phyloP scores from a whole-genome alignment of 257 asterid genomes.

The Linderniella brevidens region DNA sequence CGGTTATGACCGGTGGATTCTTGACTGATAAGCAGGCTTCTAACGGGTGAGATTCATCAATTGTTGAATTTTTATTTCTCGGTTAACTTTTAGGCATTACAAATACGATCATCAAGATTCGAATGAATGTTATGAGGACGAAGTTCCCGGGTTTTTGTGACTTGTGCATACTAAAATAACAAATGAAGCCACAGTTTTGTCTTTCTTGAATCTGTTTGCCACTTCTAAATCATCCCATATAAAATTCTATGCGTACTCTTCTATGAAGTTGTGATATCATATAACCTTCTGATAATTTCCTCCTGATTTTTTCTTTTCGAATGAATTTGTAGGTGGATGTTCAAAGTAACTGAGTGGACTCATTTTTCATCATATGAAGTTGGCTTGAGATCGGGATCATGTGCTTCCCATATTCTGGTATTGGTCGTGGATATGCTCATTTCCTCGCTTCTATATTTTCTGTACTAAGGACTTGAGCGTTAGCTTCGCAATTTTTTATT shows the following conservation, averaged over 20 bases:
- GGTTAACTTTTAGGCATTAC: background rate
- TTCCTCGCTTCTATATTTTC: background rate
- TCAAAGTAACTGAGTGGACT: constrained; percentile 95
- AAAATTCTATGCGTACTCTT: too few species aligned
- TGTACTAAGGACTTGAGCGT: background rate
- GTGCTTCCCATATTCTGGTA: constrained; percentile 94
- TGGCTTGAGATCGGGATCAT: constrained; percentile 89
- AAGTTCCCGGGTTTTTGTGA: too few species aligned
- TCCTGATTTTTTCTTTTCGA: constrained; percentile 2
- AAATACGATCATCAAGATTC: too few species aligned
- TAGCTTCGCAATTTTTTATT: background rate
- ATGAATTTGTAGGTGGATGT: constrained; percentile 70
- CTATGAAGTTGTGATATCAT: too few species aligned
- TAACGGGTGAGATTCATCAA: constrained; percentile 43
- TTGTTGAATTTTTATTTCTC: background rate
- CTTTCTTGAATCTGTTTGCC: too few species aligned
- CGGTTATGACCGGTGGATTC: constrained; percentile 96
- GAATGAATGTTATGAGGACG: too few species aligned
- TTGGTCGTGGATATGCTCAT: constrained; percentile 5
- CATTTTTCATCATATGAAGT: constrained; percentile 88
- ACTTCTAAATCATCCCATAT: too few species aligned
- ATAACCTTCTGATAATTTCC: background rate
- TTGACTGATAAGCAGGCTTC: constrained; percentile 96
- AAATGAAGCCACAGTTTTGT: too few species aligned
- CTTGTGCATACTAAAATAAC: too few species aligned